Evolutionary conservation across 2,329 filamentous ascomycete genomes (phyloP), one percentile per base, ranked within the genome.

Genomic region (Blastomyces silverae): DNA sequence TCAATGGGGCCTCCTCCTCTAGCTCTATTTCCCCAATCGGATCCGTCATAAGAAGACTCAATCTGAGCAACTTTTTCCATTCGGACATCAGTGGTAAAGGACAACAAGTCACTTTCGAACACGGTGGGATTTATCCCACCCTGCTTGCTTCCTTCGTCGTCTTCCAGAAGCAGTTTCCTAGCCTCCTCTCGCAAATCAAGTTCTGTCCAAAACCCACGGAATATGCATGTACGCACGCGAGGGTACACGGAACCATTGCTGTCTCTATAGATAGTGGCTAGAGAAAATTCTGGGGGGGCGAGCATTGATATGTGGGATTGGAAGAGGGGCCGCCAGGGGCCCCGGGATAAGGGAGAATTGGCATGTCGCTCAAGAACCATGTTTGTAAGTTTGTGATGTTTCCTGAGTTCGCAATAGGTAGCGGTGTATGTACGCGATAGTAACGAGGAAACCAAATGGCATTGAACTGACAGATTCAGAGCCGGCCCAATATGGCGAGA

Each of bases 1-100:
- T 97, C 93, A n/a, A 93, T 85, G 2, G 84, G 82, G 0, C 86
- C 86, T 50, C 91, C 87, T 46, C 87, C 83, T 11, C 87, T 87
- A 67, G 81, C 82, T 64, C 85, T 80, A 64, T 69, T 69, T 77
- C 80, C 68, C 70, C 78, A 74, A 7, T 81, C 81, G 62, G 81
- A 77, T 8, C 79, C 81, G 31, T 77, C 74, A 13, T 79, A 79
- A 5, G 78, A 81, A 6, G 78, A 79, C 67, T 87, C 85, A 3
- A 97, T 77, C 76, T 97, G 88, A 2, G 81, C 80, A 0, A 89
- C 81, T 80, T 97, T 97, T 66, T 87, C 84, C 91, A 95, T 96
- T 57, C 93, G 85, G 10, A 85, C 85, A 75, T 97, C 94, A 0
- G 92, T 96, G 0, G 93, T 96, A 72, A 97, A 88, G 0, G 89